Evolutionary conservation across 2,329 filamentous ascomycete species (phyloP).

Genomic region (Sporothrix sp.): DNA sequence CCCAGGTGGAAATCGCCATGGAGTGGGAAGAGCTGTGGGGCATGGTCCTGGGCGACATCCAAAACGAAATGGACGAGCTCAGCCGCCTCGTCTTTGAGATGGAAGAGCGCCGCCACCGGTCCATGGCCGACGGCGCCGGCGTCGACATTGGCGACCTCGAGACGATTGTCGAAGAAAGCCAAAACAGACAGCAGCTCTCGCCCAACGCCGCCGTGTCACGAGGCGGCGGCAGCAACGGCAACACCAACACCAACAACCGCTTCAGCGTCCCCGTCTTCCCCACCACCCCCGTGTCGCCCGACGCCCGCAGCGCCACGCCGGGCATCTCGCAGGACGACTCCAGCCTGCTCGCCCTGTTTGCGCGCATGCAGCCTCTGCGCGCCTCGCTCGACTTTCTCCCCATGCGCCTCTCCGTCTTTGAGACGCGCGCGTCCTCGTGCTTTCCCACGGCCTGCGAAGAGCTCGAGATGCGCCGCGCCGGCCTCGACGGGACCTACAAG

Average conservation of each 20-base stretch:
- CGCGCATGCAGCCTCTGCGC: conserved; percentile 85
- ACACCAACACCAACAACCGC: conserved; percentile 54
- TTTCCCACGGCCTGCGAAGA: conserved; percentile 92
- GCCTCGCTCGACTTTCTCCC: conserved; percentile 92
- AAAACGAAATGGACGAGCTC: conserved; percentile 59
- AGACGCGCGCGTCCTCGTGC: conserved; percentile 61
- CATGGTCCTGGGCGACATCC: conserved; percentile 84
- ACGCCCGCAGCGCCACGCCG: conserved; percentile 35
- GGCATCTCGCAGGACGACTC: conserved; percentile 68
- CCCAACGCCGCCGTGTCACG: conserved; percentile 32
- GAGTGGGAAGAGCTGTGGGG: conserved; percentile 99
- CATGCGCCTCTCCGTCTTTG: conserved; percentile 85
- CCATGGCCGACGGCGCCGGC: conserved; percentile 50
- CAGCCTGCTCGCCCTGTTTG: conserved; percentile 79
- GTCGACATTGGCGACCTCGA: conserved; percentile 81
- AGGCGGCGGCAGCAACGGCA: no score
- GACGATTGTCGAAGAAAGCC: conserved; percentile 82
- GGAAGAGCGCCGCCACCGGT: conserved; percentile 88
- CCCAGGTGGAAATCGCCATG: conserved; percentile 93
- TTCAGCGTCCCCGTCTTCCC: conserved; percentile 60
- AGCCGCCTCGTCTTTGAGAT: conserved; percentile 81
- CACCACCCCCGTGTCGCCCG: conserved; percentile 46
- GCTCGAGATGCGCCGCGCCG: conserved; percentile 62
- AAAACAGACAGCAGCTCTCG: conserved; percentile 19
- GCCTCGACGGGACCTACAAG: conserved; percentile 76